Base-by-base conservation (phyloP, 2,329 filamentous ascomycete species). In the Daldinia sp. region DNA sequence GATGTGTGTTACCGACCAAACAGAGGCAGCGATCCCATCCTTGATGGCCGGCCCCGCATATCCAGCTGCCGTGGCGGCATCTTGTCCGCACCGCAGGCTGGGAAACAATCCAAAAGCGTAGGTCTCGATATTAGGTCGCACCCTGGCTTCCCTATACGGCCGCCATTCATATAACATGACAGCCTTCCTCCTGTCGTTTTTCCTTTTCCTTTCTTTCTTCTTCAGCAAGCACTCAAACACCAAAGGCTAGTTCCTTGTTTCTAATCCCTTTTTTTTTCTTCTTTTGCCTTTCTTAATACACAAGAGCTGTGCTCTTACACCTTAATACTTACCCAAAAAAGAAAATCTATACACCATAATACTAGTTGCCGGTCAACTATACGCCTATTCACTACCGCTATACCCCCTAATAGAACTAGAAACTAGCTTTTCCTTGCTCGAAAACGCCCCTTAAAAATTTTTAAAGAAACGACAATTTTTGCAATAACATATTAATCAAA, bases 181-280 rank as follows among this genome's bases (percentile, higher is more conserved):
- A 74, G 75, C 78, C 78, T 78, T 77, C 78, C 78, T 78, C 76
- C 76, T 77, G 76, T 74, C 75, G 76, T 74, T 35, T 26, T 77
- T 75, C 75, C 28, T 77, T 77, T 81, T 80, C 74, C 75, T 82
- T 82, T 79, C 81, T 82, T 83, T 80, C 81, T 82, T 88, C 89
- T 85, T 85, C 85, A 90, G 89, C 90, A 92, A 92, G 89, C 83
- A 83, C 77, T 84, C 81, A 85, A 85, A 82, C 77, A 75, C 79
- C 80, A 78, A 84, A 84, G 85, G 83, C 83, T 82, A 81, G 81
- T 84, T 80, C 81, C 83, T 84, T 81, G 80, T 84, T 87, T 85
- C 77, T 79, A 78, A 79, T 75, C 78, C 74, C 72, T 74, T 69
- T 72, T 78, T 77, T 63, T 79, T 80, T 79, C 76, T 79, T 79